Evolutionary conservation across 129 eudicot species (phyloP), one percentile per base, ranked within the genome.

Genomic region (Flaveria ramosissima): DNA sequence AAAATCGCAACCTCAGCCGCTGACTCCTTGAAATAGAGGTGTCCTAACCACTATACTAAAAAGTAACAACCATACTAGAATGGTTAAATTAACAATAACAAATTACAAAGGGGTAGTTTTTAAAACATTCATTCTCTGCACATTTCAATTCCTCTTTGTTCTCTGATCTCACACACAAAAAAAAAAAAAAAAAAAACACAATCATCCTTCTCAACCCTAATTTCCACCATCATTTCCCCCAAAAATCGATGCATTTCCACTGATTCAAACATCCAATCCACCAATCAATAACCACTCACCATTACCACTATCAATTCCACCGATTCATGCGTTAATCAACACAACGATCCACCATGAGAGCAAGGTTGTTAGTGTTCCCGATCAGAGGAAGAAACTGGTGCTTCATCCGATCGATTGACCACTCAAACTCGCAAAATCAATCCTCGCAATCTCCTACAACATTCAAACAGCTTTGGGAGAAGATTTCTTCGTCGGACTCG

Each of bases 371-470:
- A 52, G 97, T 89, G 65, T 91, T 95, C 69, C 99, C 99, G 6
- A 82, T 95, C 77, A 89, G 81, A 83, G 97, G 97, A 70, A 84
- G 94, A 41, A 95, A 82, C 41, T 95, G 99, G 99, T 92, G 96
- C 82, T 95, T 95, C 47, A 77, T 85, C 77, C 78, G 88, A 80
- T 86, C 92, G 59, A 81, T 86, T 50, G 90, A 89, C 66, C 80
- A 80, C n/a, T 71, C 91, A 21, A 42, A 76, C 14, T 8, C 47
- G 7, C 71, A 74, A 45, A 75, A 85, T 4, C 84, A 81, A 70
- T 79, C 90, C 26, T 36, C 72, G 52, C 68, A 79, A 50, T 55
- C 86, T 41, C 97, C 99, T 0, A 75, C 96, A 45, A 84, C 90
- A 1, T 78, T 95, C 8, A 91, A 81, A 65, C 85, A 86, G 3